These are phyloP conservation scores for Diddensiella transvaalensis DNA, from an alignment of 805 yeast species.

Conservation along the genomic window DNA sequence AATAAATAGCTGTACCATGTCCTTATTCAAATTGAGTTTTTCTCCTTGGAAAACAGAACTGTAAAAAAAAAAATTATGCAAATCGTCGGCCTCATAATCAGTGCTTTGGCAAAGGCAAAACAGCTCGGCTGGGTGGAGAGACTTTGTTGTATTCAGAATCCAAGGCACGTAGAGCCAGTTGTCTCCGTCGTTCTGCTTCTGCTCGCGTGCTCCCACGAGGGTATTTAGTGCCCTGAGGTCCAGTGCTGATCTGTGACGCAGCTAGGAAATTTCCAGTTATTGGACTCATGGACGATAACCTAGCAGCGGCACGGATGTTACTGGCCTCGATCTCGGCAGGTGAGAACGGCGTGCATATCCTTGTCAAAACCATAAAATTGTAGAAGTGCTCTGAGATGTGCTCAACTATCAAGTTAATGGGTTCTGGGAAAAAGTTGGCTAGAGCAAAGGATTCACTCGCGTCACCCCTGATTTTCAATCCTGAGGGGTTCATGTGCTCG, in stretches of 20 bases:
- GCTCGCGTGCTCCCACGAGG: slow-evolving; percentile 27
- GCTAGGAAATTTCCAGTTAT: background rate
- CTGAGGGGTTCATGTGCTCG: slow-evolving; percentile 18
- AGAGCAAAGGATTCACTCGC: slow-evolving; percentile 87
- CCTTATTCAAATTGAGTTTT: too few relatives aligned
- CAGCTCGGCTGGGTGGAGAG: slow-evolving; percentile 16
- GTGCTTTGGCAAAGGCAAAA: slow-evolving; percentile 16
- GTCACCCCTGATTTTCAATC: slow-evolving; percentile 59
- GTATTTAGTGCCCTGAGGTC: background rate
- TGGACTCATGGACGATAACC: slow-evolving; percentile 36
- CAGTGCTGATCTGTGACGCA: slow-evolving; percentile 4
- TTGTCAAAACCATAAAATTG: slow-evolving; percentile 40
- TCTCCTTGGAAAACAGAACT: too few relatives aligned
- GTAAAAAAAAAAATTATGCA: too few relatives aligned
- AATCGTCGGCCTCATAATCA: too few relatives aligned
- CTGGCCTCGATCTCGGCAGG: slow-evolving; percentile 69
- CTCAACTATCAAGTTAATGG: slow-evolving; percentile 47
- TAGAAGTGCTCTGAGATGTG: slow-evolving; percentile 48
- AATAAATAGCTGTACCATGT: too few relatives aligned
- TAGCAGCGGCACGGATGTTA: slow-evolving; percentile 68
- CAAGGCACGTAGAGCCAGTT: slow-evolving; percentile 34
- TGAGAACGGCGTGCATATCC: slow-evolving; percentile 58
- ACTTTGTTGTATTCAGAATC: slow-evolving; percentile 21
- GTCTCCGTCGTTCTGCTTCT: slow-evolving; percentile 35
- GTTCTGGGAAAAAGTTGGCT: slow-evolving; percentile 77